phyloP scores from a whole-genome alignment of 257 asterid species.

The Thymus mandschuricus region DNA sequence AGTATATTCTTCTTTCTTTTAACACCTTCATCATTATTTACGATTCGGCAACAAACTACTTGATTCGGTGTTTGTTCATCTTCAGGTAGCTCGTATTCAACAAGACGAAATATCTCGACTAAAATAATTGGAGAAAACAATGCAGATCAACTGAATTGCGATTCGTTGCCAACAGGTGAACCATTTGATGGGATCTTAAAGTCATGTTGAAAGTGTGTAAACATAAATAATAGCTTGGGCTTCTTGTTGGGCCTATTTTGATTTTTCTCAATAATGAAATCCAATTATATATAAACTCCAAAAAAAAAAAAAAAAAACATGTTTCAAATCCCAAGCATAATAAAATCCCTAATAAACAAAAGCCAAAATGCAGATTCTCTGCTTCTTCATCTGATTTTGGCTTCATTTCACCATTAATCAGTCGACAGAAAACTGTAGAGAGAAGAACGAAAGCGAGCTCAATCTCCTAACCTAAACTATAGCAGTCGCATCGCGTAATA shows the following conservation, averaged over 20 bases:
- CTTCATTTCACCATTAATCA: slow-evolving; percentile 20
- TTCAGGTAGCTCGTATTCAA: no score
- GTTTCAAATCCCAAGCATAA: background rate
- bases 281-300: background rate
- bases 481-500: background rate
- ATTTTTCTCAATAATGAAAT: background rate
- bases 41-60: slow-evolving; percentile 26
- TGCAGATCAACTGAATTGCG: no score
- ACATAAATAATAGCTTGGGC: background rate
- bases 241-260: background rate
- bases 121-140: no score
- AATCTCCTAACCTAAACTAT: slow-evolving; percentile 14
- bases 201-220: no score
- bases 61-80: background rate
- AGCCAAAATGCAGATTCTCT: slow-evolving; percentile 24
- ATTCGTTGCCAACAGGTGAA: no score
- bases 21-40: slow-evolving; percentile 15
- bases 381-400: slow-evolving; percentile 18
- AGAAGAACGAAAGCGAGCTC: slow-evolving; percentile 12
- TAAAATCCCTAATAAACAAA: background rate
- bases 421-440: background rate
- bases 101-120: no score
- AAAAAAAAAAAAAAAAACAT: background rate
- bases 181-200: no score
- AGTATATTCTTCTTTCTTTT: background rate